These are phyloP conservation scores for Cicer arietinum DNA, from an alignment of 306 rosid species.

Conservation along the genomic window DNA sequence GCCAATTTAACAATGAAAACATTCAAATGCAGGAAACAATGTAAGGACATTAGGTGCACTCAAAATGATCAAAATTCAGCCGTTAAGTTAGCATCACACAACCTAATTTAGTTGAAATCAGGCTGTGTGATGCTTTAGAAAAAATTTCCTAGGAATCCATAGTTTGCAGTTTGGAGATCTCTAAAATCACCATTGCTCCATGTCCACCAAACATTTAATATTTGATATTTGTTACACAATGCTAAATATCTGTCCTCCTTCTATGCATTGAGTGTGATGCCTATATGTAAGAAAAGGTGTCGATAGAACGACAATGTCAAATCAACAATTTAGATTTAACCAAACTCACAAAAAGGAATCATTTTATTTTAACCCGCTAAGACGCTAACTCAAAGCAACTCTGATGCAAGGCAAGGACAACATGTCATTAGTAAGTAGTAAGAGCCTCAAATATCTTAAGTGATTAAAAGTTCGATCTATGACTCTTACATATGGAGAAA, in stretches of 20 bases:
- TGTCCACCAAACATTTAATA: not conserved
- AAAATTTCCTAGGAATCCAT: not conserved
- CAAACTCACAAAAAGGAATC: not conserved
- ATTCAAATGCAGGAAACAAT: too few species aligned
- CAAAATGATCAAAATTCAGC: too few species aligned
- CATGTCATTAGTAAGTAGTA: not conserved
- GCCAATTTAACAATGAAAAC: too few species aligned
- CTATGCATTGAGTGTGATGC: not conserved
- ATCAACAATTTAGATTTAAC: not conserved
- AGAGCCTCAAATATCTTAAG: not conserved
- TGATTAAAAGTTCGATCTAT: not conserved
- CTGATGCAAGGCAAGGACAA: not conserved
- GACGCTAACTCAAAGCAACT: not conserved
- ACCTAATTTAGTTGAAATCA: too few species aligned
- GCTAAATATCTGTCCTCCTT: not conserved
- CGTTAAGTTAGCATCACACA: too few species aligned
- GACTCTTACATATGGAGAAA: not conserved
- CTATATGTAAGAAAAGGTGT: not conserved
- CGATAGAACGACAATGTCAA: not conserved
- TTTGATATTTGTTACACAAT: not conserved
- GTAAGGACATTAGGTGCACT: too few species aligned
- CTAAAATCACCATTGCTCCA: not conserved
- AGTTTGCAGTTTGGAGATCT: not conserved
- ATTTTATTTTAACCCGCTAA: not conserved
- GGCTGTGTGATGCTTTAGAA: too few species aligned